Evolutionary conservation across 2,329 filamentous ascomycete genomes (phyloP).

Genomic region (Colletotrichum sp.): DNA sequence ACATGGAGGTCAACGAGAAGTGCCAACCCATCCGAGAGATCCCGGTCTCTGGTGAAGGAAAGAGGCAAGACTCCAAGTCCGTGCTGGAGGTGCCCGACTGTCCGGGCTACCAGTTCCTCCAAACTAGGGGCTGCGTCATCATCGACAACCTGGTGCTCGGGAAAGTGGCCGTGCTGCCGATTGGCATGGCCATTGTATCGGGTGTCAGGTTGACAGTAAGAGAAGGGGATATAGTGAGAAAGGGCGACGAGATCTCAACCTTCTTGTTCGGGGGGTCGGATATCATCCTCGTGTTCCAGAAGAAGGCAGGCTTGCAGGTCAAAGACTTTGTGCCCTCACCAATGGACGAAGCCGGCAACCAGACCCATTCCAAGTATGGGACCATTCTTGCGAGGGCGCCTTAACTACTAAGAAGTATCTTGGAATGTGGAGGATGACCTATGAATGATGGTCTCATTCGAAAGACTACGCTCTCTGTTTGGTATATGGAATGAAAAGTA

Average conservation of each 20-base stretch:
- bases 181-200: conserved; percentile 50
- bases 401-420: not conserved
- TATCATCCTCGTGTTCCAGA: conserved; percentile 43
- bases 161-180: conserved; percentile 44
- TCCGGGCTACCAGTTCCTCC: conserved; percentile 44
- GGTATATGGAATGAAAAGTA: not conserved
- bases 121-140: conserved; percentile 42
- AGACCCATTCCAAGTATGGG: conserved; percentile 23
- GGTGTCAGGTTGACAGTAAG: conserved; percentile 38
- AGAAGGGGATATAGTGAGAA: conserved; percentile 31
- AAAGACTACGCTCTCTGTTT: not conserved
- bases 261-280: conserved; percentile 51
- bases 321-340: conserved; percentile 23
- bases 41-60: not conserved
- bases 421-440: not conserved
- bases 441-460: not conserved
- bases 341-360: not conserved
- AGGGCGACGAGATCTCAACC: conserved; percentile 46
- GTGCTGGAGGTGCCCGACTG: conserved; percentile 35
- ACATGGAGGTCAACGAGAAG: conserved; percentile 37
- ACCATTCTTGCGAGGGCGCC: conserved; percentile 19
- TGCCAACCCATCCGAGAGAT: conserved; percentile 22
- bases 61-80: not conserved
- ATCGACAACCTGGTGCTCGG: conserved; percentile 39
- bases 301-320: conserved; percentile 21